phyloP scores from a whole-genome alignment of 352 stramenopile species.

The Proteromonas lacertae region DNA sequence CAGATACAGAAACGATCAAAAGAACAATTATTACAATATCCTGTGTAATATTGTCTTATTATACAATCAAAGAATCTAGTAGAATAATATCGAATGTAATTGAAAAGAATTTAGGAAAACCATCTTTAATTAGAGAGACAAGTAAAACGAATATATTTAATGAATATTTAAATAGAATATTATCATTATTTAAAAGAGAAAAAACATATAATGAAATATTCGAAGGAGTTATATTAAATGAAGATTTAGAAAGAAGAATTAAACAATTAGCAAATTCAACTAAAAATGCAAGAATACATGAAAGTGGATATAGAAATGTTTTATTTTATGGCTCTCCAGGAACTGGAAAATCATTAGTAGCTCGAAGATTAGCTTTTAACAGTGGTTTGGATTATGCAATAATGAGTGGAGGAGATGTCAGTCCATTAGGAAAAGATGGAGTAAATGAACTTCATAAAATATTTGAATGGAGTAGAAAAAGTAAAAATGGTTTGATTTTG shows the following conservation, averaged over 20 bases:
- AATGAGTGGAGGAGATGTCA: slow-evolving; percentile 73
- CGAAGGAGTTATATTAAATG: slow-evolving; percentile 7
- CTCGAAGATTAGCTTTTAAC: slow-evolving; percentile 29
- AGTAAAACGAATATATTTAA: slow-evolving; percentile 14
- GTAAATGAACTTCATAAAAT: slow-evolving; percentile 83
- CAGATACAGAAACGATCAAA: slow-evolving; percentile 3
- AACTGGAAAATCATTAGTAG: slow-evolving; percentile 61
- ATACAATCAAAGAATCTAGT: slow-evolving; percentile 8
- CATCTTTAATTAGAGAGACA: slow-evolving; percentile 29
- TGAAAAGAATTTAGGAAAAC: slow-evolving; percentile 3
- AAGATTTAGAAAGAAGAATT: slow-evolving; percentile 8
- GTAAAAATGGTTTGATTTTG: slow-evolving; percentile 46
- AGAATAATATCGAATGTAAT: slow-evolving; percentile 2
- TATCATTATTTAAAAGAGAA: slow-evolving; percentile 9
- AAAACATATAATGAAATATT: slow-evolving; percentile 10
- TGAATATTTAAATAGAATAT: not conserved
- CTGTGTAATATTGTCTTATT: slow-evolving; percentile 10
- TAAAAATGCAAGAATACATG: slow-evolving; percentile 62
- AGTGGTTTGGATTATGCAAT: slow-evolving; percentile 82
- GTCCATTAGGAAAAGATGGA: slow-evolving; percentile 54
- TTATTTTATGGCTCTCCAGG: slow-evolving; percentile 69
- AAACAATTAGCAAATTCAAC: slow-evolving; percentile 39
- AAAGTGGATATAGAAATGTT: slow-evolving; percentile 68
- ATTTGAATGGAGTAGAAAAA: slow-evolving; percentile 64
- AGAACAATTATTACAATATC: not conserved